Evolutionary conservation across 2,329 filamentous ascomycete species (phyloP).

Genomic region (Aotearoamyces nothofagi): DNA sequence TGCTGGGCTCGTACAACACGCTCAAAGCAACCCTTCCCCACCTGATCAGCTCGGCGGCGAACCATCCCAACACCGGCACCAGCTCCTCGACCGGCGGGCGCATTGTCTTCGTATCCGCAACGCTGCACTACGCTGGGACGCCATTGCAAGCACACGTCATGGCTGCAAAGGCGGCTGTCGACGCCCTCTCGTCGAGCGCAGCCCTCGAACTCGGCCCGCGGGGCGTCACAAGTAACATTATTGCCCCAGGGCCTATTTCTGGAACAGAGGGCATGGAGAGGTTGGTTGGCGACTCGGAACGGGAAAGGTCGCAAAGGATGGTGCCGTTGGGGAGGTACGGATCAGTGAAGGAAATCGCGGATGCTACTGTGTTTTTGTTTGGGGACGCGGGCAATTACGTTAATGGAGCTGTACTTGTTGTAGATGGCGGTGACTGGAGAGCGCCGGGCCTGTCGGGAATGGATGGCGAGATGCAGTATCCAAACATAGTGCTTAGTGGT

Average conservation of each 20-base stretch:
- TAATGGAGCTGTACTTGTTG: conserved; percentile 68
- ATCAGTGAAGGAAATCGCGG: conserved; percentile 73
- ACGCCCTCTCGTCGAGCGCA: conserved; percentile 66
- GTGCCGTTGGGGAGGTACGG: conserved; percentile 69
- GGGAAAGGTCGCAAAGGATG: conserved; percentile 9
- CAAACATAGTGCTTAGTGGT: conserved; percentile 11
- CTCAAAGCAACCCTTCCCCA: conserved; percentile 82
- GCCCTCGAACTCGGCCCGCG: conserved; percentile 82
- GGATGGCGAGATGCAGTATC: conserved; percentile 9
- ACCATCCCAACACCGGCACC: conserved; percentile 39
- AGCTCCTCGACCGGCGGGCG: conserved; percentile 52
- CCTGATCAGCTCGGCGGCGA: conserved; percentile 57
- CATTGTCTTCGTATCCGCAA: conserved; percentile 81
- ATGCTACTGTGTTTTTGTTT: conserved; percentile 83
- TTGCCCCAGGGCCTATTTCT: conserved; percentile 74
- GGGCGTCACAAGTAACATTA: conserved; percentile 76
- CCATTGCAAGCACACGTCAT: conserved; percentile 81
- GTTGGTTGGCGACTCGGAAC: conserved; percentile 23
- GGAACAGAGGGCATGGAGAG: conserved; percentile 71
- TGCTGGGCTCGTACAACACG: conserved; percentile 86
- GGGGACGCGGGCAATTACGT: conserved; percentile 76
- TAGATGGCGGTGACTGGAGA: conserved; percentile 34
- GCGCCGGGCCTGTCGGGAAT: conserved; percentile 1
- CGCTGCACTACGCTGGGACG: conserved; percentile 78
- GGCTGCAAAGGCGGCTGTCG: conserved; percentile 82